Evolutionary conservation across 2,329 filamentous ascomycete species (phyloP), one percentile per base, ranked within the genome.

Genomic region (Acephala macrosclerotiorum): DNA sequence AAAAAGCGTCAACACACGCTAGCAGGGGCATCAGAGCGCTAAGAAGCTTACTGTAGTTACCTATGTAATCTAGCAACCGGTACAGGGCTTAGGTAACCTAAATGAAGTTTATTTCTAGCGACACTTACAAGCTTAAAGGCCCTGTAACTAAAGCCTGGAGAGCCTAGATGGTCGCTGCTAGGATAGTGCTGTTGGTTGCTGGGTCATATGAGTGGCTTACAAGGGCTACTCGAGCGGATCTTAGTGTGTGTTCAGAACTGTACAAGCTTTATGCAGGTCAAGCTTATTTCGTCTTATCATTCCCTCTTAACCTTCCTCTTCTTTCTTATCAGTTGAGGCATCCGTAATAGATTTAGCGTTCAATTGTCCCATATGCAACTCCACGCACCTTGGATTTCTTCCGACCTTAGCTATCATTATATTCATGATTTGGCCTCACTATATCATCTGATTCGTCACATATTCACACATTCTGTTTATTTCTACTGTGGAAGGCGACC

Each of bases 401-500:
- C 42, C 42, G 18, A 45, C 18, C 42, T 45, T n/a, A 18, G 42
- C 42, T 45, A n/a, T 20, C 14, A 2, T n/a, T 45, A n/a, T 20
- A 45, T 45, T 8, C 16, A 20, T 45, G 42, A 45, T 45, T 45
- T 45, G 42, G 42, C 42, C 42, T 7, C 42, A 45, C 42, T n/a
- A n/a, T 2, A 45, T 45, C 14, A 8, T 45, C 14, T 3, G 42
- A 45, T n/a, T 20, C 2, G 14, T 20, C 42, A 11, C 42, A 45
- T 45, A 45, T 45, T 45, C 18, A 45, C 42, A 45, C 42, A 45
- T 45, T 45, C 42, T 45, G 42, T 20, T 45, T 9, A n/a, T 45
- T 45, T 45, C 6, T 45, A n/a, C 18, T 45, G 42, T 45, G 42
- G n/a, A 45, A 45, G 42, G 55, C 55, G 55, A 36, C 53, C 14